Base-by-base conservation (phyloP, 2,329 filamentous ascomycete species). In the Thermothelomyces thermophilus region DNA sequence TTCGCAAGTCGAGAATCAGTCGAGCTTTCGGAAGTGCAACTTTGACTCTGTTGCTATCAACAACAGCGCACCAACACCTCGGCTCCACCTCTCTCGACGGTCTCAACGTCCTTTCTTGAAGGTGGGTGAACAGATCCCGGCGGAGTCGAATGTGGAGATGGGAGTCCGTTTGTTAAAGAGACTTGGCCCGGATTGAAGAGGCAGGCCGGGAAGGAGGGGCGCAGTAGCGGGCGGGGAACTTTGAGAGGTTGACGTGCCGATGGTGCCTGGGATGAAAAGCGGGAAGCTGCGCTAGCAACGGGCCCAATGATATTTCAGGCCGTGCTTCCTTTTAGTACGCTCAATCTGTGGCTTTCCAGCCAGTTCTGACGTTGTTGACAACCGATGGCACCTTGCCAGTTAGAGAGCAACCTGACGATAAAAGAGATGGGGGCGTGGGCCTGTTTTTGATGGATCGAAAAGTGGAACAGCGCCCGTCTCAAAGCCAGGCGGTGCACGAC, bases 401-500 rank as follows among this genome's bases (percentile, higher is more conserved):
- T 13, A 7, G 19, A 30, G 35, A 16, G 17, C 37, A 41, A 39
- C 7, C n/a, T n/a, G n/a, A n/a, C n/a, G n/a, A n/a, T n/a, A n/a
- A n/a, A n/a, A 9, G 14, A 35, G 46, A 47, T 30, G 20, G 46
- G 41, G 33, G 33, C 33, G 33, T 35, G 42, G n/a, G n/a, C n/a
- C n/a, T n/a, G n/a, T n/a, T n/a, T 43, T 17, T 17, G 19, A 37
- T 42, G 26, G 34, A 36, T 46, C 44, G 37, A 26, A 42, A 46
- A 41, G 41, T 46, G 37, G 43, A 51, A 51, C 39, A 41, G 19
- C 31, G 31, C 17, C 37, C 3, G 26, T 36, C 14, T 17, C 11
- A 22, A 46, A 46, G 19, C 20, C 24, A 46, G 43, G 39, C 33
- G 42, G 41, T 42, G 39, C 50, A 48, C 45, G 40, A 48, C 50